Evolutionary conservation across 2,329 filamentous ascomycete genomes (phyloP).

Genomic region (Trichocomaceae sp.): DNA sequence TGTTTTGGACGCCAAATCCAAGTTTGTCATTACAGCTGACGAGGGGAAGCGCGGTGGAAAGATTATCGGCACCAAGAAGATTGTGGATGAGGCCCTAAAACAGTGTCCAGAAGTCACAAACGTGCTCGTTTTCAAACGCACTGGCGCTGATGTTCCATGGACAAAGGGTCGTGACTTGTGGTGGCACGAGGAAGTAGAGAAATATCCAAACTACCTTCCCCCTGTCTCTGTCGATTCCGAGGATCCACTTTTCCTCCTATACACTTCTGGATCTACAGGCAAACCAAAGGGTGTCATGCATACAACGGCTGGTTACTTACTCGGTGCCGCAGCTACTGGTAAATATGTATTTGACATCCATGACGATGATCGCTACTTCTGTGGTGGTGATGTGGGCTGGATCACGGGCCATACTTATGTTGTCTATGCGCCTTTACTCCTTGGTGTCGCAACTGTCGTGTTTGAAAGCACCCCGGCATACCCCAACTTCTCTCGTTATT

Average conservation of each 20-base stretch:
- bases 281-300: conserved; percentile 99
- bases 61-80: conserved; percentile 96
- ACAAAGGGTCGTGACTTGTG: conserved; percentile 82
- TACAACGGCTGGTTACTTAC: conserved; percentile 89
- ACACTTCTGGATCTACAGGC: conserved; percentile 94
- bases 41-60: conserved; percentile 98
- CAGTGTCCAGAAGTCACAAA: conserved; percentile 84
- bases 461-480: conserved; percentile 98
- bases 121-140: conserved; percentile 90
- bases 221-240: conserved; percentile 87
- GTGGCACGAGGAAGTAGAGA: conserved; percentile 99
- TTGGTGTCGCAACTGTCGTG: conserved; percentile 90
- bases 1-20: conserved; percentile 82
- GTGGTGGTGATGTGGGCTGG: conserved; percentile 96
- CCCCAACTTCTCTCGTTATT: conserved; percentile 96
- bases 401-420: conserved; percentile 99
- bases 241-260: conserved; percentile 93
- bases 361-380: conserved; percentile 89
- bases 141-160: conserved; percentile 86
- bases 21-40: conserved; percentile 92
- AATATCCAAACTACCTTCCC: conserved; percentile 87
- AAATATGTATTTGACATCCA: conserved; percentile 99
- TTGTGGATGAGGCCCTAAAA: conserved; percentile 94
- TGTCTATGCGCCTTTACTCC: conserved; percentile 87
- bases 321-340: conserved; percentile 86